phyloP scores from a whole-genome alignment of 148 eudicot genomes.

The Cornus kousa region DNA sequence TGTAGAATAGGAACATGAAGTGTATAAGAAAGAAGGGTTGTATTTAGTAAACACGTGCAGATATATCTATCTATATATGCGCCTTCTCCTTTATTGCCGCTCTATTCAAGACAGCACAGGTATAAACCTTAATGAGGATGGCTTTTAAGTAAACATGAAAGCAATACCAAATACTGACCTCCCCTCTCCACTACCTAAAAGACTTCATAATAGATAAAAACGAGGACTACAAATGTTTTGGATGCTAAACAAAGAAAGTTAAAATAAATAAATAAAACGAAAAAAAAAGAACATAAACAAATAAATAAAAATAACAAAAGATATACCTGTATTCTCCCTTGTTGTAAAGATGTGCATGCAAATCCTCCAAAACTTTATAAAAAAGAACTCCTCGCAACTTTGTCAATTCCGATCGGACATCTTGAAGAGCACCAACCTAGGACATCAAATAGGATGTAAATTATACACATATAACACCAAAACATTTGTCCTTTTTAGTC shows the following conservation, averaged over 20 bases:
- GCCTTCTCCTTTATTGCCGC: too few species aligned
- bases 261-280: too few species aligned
- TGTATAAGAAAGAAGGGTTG: too few species aligned
- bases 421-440: conserved; percentile 99
- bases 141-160: neutral
- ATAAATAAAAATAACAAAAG: neutral
- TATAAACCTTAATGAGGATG: neutral
- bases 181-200: neutral
- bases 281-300: neutral
- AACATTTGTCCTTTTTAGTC: neutral
- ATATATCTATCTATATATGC: too few species aligned
- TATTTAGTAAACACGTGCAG: too few species aligned
- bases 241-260: neutral
- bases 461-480: neutral
- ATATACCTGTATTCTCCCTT: conserved; percentile 88
- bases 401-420: conserved; percentile 84
- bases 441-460: conserved; percentile 14
- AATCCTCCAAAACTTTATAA: conserved; percentile 90
- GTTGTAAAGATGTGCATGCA: conserved; percentile 95
- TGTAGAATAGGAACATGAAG: too few species aligned
- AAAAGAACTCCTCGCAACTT: conserved; percentile 85
- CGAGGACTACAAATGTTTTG: neutral
- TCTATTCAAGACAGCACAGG: too few species aligned
- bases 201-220: neutral
- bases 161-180: conserved; percentile 2